Evolutionary conservation across 371 early-diverging fungal genomes (phyloP), one percentile per base, ranked within the genome.

Genomic region (Saksenaea oblongispora): DNA sequence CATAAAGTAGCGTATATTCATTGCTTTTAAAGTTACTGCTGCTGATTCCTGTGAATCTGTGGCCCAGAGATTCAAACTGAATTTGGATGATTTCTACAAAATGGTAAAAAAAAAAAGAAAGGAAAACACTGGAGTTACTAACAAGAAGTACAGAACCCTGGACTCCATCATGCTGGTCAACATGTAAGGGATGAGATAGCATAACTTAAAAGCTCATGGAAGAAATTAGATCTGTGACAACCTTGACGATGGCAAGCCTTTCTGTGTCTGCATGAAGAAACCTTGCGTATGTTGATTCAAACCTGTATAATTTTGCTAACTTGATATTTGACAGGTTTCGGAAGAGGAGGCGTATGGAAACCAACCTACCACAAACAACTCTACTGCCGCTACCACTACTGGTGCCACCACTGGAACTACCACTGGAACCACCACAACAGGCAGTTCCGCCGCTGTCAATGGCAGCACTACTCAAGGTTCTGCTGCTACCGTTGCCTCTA

Each of bases 231-330:
- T 51, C 27, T 70, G 70, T 34, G 70, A 70, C 57, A 70, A 70
- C 61, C 58, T 70, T 31, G 70, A 70, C 54, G 51, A 42, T 44
- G 70, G 70, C 63, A 70, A 70, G 66, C 56, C 70, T 28, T 70
- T 62, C 63, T 70, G 70, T 44, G 66, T 70, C 47, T 58, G 63
- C 37, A 61, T 61, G 61, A 61, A 53, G 53, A 61, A 61, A 22
- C 51, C 51, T 47, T 47, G 51, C 22, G 51, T 47, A 47, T 10
- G 51, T 47, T n/a, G n/a, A 10, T 0, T 26, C 10, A 47, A 1
- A 11, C 3, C 2, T 8, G 11, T 47, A 10, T 1, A 8, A 22
- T 17, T 26, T 47, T 47, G 22, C 17, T 47, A 10, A 47, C n/a
- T 17, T 5, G 10, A 7, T 47, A 2, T 4, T 24, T 22, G 10